Evolutionary conservation across 192 early-diverging fungal genomes (phyloP), one percentile per base, ranked within the genome.

Genomic region (Gamsiella multidivaricata): DNA sequence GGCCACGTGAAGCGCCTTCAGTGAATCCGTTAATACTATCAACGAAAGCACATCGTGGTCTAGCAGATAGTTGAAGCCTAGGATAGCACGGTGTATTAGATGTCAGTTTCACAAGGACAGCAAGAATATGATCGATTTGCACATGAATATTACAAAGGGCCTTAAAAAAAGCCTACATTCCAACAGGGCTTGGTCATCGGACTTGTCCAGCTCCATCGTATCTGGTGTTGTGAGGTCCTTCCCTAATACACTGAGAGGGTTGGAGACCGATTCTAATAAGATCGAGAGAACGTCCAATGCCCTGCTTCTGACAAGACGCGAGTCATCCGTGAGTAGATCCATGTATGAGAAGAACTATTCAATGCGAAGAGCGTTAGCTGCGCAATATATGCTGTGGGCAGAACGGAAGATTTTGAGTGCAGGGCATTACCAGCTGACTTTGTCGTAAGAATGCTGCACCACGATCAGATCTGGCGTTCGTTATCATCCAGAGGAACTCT

Each of bases 401-500:
- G n/a, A n/a, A n/a, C n/a, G n/a, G n/a, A n/a, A n/a, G n/a, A n/a
- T n/a, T n/a, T n/a, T n/a, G n/a, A n/a, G n/a, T n/a, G n/a, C n/a
- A n/a, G n/a, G 9, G 43, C 8, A 36, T 18, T 81, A 86, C 85
- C 62, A 87, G 52, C 39, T 75, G 54, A 22, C 65, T 81, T 49
- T 74, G 47, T 49, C 65, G 61, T 2, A 87, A 50, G 53, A 82
- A 87, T 25, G 79, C 70, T 5, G 81, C 20, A 7, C 72, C 55
- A n/a, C 59, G 54, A 43, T 61, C 42, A 20, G 69, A 65, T 31
- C 54, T 69, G 7, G 82, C 39, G 57, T 76, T 69, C 7, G 70
- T 73, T 42, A 85, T 53, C 31, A 59, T 65, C 80, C 81, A 85
- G n/a, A 80, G 68, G 43, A 87, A 74, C 53, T 87, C 84, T 15